Conservation (phyloP, 495 filamentous ascomycete genomes). For the Hypoxylon lenormandii region DNA sequence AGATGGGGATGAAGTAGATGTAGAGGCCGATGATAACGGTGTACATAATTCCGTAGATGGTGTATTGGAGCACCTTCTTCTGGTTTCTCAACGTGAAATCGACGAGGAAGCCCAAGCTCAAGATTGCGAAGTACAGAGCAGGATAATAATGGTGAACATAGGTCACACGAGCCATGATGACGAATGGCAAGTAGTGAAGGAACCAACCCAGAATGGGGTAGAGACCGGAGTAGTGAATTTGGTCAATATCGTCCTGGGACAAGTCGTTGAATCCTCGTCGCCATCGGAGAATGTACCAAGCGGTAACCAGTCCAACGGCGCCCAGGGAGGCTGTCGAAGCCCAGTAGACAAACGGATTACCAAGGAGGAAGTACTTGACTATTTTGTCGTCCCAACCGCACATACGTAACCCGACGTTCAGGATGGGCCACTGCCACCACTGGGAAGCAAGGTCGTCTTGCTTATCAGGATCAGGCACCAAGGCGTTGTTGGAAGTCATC, state of each 20-base stretch:
- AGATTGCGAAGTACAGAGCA: slow-evolving; percentile 96
- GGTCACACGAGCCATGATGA: slow-evolving; percentile 96
- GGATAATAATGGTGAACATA: slow-evolving; percentile 99
- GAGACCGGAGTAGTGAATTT: slow-evolving; percentile 91
- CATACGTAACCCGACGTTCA: slow-evolving; percentile 96
- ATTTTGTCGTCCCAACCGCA: slow-evolving; percentile 97
- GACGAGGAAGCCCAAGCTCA: slow-evolving; percentile 85
- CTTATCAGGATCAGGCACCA: slow-evolving; percentile 98
- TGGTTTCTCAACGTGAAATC: slow-evolving; percentile 81
- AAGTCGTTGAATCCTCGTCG: slow-evolving; percentile 93
- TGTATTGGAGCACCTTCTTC: slow-evolving; percentile 69
- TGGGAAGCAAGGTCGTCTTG: slow-evolving; percentile 96
- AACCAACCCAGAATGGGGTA: slow-evolving; percentile 96
- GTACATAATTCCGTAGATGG: slow-evolving; percentile 78
- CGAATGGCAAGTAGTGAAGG: slow-evolving; percentile 93
- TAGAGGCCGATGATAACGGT: slow-evolving; percentile 79
- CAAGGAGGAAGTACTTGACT: slow-evolving; percentile 97
- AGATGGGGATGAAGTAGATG: slow-evolving; percentile 90
- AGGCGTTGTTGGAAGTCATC: slow-evolving; percentile 99
- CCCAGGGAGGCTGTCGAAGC: slow-evolving; percentile 82
- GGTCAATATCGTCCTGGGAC: slow-evolving; percentile 80
- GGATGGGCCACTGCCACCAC: slow-evolving; percentile 98
- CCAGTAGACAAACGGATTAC: slow-evolving; percentile 97
- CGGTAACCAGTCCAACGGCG: slow-evolving; percentile 74
- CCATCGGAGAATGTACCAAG: slow-evolving; percentile 94